A percentile compares a stretch with the other conserved stretches of the same genome.
Conservation (phyloP, 305 asterid species). For the Fraxinus angustifolia region DNA sequence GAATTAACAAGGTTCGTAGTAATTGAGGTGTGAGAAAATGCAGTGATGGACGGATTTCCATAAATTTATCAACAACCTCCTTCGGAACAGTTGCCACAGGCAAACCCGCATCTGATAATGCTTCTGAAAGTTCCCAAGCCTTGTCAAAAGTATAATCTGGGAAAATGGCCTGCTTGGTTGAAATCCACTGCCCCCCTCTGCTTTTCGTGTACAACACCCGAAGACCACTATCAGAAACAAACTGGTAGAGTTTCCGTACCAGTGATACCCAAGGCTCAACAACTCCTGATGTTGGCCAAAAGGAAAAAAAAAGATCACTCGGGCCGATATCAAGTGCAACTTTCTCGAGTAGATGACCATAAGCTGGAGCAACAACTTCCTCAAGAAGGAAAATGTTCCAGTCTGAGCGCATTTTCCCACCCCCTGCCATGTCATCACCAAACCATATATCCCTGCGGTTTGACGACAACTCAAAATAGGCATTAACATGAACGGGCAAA, state of each 20-base stretch:
- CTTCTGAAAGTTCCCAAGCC: constrained; percentile 70
- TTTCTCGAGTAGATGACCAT: constrained; percentile 83
- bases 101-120: constrained; percentile 81
- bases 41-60: constrained; percentile 69
- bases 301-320: constrained; percentile 68
- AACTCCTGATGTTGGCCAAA: constrained; percentile 74
- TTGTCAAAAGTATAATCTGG: constrained; percentile 82
- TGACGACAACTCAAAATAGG: constrained; percentile 94
- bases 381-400: constrained; percentile 91
- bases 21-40: constrained; percentile 90
- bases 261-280: constrained; percentile 88
- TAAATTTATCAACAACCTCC: constrained; percentile 65
- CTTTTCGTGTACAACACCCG: constrained; percentile 71
- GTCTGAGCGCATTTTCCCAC: constrained; percentile 92
- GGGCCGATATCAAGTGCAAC: constrained; percentile 79
- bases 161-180: constrained; percentile 87
- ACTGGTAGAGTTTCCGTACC: constrained; percentile 70
- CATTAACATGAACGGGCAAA: constrained; percentile 88
- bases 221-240: constrained; percentile 65
- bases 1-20: constrained; percentile 68
- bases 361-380: constrained; percentile 94
- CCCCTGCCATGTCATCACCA: constrained; percentile 99
- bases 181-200: constrained; percentile 95
- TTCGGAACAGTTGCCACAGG: constrained; percentile 66
- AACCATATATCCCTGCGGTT: constrained; percentile 98